Evolutionary conservation across 2,329 filamentous ascomycete species (phyloP).

Genomic region (Didymellaceae sp.): DNA sequence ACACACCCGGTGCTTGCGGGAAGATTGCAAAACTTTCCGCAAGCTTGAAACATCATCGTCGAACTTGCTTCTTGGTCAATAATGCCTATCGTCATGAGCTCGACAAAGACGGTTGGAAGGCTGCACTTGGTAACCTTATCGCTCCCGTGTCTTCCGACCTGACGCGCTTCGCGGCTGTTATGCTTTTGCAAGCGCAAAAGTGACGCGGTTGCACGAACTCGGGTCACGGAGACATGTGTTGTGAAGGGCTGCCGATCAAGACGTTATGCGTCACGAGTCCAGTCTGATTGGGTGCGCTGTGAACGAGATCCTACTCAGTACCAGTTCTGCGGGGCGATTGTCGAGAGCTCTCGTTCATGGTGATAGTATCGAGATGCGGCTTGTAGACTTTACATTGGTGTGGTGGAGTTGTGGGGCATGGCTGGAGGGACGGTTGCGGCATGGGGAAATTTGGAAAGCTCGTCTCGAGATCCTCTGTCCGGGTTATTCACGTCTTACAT

Average conservation of each 20-base stretch:
- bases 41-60: slow-evolving; percentile 8
- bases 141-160: neutral
- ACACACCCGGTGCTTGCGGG: neutral
- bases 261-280: neutral
- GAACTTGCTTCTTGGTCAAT: neutral
- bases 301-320: neutral
- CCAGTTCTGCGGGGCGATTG: neutral
- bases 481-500: no score
- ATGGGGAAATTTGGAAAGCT: neutral
- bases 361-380: neutral
- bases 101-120: neutral
- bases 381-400: neutral
- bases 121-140: neutral
- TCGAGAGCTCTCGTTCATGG: slow-evolving; percentile 3
- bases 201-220: slow-evolving; percentile 5
- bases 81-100: slow-evolving; percentile 5
- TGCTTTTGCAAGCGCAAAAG: slow-evolving; percentile 3
- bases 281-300: slow-evolving; percentile 3
- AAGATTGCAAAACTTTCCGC: slow-evolving; percentile 1
- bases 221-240: neutral
- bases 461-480: slow-evolving; percentile 2
- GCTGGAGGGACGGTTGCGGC: slow-evolving; percentile 7
- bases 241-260: slow-evolving; percentile 6
- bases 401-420: neutral
- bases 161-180: neutral